Evolutionary conservation across 768 basidiomycete species (phyloP), one percentile per base, ranked within the genome.

Genomic region (Russula sp.): DNA sequence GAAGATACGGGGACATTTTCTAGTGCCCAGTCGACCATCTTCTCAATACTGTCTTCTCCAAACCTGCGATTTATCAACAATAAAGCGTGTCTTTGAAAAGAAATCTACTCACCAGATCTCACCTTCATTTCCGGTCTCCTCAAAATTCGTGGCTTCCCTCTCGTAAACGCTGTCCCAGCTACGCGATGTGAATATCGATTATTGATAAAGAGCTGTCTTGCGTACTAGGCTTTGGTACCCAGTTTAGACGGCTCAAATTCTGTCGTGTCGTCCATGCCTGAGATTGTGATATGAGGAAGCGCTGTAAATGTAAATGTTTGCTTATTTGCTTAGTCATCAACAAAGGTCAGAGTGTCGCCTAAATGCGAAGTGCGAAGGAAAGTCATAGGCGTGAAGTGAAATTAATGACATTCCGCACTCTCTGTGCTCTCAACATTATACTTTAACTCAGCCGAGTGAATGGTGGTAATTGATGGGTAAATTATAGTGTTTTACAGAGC

Each of bases 121-220:
- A 39, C 91, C 91, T 71, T 91, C 89, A 69, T 93, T 89, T 20
- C 87, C 86, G 35, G 84, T 82, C 54, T 90, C 91, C 35, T 83
- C 75, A 63, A 90, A 93, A 68, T 88, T 88, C 41, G 70, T 71
- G 36, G 92, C 73, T 68, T 93, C 91, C 45, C 79, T 76, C 42
- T 83, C 75, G 71, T 93, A 93, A 8, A 88, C 84, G 46, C 76
- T 67, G 69, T 93, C 88, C 91, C 91, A 93, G 71, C 90, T 92
- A 65, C 61, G n/a, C 32, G 39, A 34, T 20, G 47, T 46, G 39
- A 11, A 13, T 11, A 22, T 14, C 32, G 3, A 41, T 20, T 16
- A 18, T 22, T 41, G 46, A 22, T 14, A 5, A 36, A 14, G 20
- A 45, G 39, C 1, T n/a, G 16, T n/a, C 22, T 10, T 50, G 59